Evolutionary conservation across 2,329 filamentous ascomycete genomes (phyloP).

Genomic region (Exutisphaerella laricina): DNA sequence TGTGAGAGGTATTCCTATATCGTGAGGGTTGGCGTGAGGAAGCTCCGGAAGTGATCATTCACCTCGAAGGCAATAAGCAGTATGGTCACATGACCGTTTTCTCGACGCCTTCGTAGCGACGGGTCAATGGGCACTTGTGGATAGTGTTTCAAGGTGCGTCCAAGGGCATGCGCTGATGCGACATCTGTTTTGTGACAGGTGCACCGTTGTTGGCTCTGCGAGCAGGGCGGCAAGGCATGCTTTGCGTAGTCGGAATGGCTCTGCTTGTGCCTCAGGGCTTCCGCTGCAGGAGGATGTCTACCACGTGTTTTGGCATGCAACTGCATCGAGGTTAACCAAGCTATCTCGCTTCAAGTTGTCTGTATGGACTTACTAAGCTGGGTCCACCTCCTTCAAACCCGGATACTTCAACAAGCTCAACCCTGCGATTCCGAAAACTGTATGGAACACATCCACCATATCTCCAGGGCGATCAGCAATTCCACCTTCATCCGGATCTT

Average conservation of each 20-base stretch:
- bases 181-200: no score
- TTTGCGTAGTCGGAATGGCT: no score
- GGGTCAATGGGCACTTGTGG: no score
- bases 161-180: no score
- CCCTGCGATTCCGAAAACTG: constrained; percentile 80
- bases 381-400: constrained; percentile 73
- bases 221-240: no score
- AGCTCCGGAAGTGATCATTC: no score
- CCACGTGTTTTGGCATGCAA: constrained; percentile 57
- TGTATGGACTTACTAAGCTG: constrained; percentile 74
- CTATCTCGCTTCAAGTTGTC: constrained; percentile 5
- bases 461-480: constrained; percentile 86
- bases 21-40: no score
- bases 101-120: no score
- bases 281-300: constrained; percentile 51
- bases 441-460: constrained; percentile 97
- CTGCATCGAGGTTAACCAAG: constrained; percentile 15
- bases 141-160: no score
- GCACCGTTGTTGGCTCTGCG: no score
- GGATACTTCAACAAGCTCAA: constrained; percentile 76
- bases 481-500: constrained; percentile 78
- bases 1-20: constrained; percentile 49
- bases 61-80: no score
- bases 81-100: no score
- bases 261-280: constrained; percentile 13